Conservation (phyloP, 495 filamentous ascomycete species). For the Penicillium silybi region DNA sequence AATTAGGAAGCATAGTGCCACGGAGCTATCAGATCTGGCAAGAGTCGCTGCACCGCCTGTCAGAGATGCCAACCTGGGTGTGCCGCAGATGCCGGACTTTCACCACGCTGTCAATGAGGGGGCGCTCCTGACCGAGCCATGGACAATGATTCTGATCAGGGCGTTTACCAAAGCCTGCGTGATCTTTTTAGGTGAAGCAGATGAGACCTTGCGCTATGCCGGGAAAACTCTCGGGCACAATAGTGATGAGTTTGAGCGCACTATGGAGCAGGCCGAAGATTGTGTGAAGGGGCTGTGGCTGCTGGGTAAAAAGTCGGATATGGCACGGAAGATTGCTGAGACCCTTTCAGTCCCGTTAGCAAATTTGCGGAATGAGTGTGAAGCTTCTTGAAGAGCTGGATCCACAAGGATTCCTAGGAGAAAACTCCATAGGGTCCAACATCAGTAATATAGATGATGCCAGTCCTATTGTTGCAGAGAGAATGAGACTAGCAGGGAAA, state of each 20-base stretch:
- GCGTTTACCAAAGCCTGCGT: conserved; percentile 32
- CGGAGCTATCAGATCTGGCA: conserved; percentile 4
- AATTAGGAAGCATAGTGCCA: conserved; percentile 5
- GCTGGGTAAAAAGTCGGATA: conserved; percentile 39
- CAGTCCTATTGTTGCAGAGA: no score
- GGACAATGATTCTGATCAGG: conserved; percentile 38
- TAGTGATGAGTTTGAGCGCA: not conserved
- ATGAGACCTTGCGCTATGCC: conserved; percentile 2
- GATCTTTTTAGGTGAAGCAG: conserved; percentile 15
- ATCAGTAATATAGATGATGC: no score
- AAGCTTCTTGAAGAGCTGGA: no score
- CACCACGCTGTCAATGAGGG: conserved; percentile 17
- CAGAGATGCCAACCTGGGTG: not conserved
- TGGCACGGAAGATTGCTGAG: conserved; percentile 19
- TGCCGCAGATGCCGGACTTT: conserved; percentile 4
- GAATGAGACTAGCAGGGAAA: no score
- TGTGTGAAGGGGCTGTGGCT: conserved; percentile 35
- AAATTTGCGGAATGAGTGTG: not conserved
- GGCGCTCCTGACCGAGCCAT: conserved; percentile 37
- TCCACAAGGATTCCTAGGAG: no score
- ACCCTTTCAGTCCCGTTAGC: not conserved
- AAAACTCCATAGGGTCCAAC: no score
- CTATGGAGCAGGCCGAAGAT: conserved; percentile 11
- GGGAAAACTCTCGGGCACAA: not conserved
- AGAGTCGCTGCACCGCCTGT: not conserved